Conservation (phyloP, 2,329 filamentous ascomycete genomes). For the Phialemoniopsis sp. region DNA sequence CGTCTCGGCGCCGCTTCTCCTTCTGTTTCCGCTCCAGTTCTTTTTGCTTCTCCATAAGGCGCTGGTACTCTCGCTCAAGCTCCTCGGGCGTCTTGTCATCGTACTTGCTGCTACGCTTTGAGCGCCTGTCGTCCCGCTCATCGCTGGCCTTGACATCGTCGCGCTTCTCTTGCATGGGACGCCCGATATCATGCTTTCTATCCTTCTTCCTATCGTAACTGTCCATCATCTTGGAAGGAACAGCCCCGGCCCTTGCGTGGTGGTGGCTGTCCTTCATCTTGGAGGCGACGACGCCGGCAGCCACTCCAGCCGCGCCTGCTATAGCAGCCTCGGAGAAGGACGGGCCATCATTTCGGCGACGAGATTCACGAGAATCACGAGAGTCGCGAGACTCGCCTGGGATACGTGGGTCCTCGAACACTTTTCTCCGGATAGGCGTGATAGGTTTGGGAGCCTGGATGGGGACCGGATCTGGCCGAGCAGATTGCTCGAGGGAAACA, state of each 20-base stretch:
- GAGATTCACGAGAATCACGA: slow-evolving; percentile 19
- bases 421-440: slow-evolving; percentile 63
- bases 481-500: slow-evolving; percentile 23
- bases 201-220: slow-evolving; percentile 11
- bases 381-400: slow-evolving; percentile 30
- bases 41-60: slow-evolving; percentile 8
- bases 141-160: slow-evolving; percentile 13
- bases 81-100: slow-evolving; percentile 12
- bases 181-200: slow-evolving; percentile 12
- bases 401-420: slow-evolving; percentile 53
- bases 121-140: slow-evolving; percentile 4
- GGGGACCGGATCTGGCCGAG: slow-evolving; percentile 57
- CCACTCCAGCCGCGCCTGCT: slow-evolving; percentile 42
- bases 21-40: no score
- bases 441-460: slow-evolving; percentile 85
- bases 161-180: slow-evolving; percentile 13
- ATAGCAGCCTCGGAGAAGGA: slow-evolving; percentile 39
- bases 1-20: slow-evolving; percentile 1
- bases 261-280: slow-evolving; percentile 16
- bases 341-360: slow-evolving; percentile 28
- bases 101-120: no score
- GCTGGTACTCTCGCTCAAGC: slow-evolving; percentile 6
- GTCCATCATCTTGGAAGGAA: slow-evolving; percentile 20
- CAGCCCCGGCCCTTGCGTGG: slow-evolving; percentile 29
- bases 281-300: slow-evolving; percentile 34